A percentile compares a stretch with the other conserved stretches of the same genome.
These are phyloP conservation scores for Kuraishia borneana DNA, from an alignment of 805 yeast species.

Conservation along the genomic window DNA sequence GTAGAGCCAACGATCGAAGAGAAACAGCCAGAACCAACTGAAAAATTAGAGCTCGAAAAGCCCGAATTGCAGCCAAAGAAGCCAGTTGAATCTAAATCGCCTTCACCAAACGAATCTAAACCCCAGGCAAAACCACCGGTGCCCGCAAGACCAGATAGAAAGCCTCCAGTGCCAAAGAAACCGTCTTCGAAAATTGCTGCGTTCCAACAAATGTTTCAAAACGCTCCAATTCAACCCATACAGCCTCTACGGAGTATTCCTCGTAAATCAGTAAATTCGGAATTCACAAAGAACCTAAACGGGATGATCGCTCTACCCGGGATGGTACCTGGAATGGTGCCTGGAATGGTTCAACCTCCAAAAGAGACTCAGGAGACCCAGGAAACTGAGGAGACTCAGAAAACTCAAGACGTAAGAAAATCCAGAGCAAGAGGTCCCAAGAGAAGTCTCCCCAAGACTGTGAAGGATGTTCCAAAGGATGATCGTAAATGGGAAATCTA, in stretches of 20 bases:
- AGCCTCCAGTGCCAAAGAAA: slow-evolving; percentile 46
- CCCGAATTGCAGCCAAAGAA: too few species aligned
- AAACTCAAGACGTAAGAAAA: slow-evolving; percentile 24
- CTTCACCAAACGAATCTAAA: too few species aligned
- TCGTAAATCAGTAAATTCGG: slow-evolving; percentile 18
- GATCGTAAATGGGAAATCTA: background rate
- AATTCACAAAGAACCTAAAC: slow-evolving; percentile 47
- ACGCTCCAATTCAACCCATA: slow-evolving; percentile 9
- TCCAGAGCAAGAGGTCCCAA: slow-evolving; percentile 64
- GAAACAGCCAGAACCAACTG: too few species aligned
- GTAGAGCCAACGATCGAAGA: too few species aligned
- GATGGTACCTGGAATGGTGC: slow-evolving; percentile 34
- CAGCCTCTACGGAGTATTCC: background rate
- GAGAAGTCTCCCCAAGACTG: slow-evolving; percentile 52
- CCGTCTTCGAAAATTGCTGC: slow-evolving; percentile 74
- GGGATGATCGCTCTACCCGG: slow-evolving; percentile 50
- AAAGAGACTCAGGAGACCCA: slow-evolving; percentile 8
- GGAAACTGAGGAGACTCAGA: slow-evolving; percentile 3
- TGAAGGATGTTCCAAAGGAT: slow-evolving; percentile 20
- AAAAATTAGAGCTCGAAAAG: too few species aligned
- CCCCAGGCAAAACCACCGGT: background rate
- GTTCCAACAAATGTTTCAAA: slow-evolving; percentile 64
- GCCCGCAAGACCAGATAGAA: background rate
- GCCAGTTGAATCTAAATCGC: too few species aligned
- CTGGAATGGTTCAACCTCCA: slow-evolving; percentile 29